phyloP scores from a whole-genome alignment of 192 early-diverging fungal species.

The Allomyces arbusculus region DNA sequence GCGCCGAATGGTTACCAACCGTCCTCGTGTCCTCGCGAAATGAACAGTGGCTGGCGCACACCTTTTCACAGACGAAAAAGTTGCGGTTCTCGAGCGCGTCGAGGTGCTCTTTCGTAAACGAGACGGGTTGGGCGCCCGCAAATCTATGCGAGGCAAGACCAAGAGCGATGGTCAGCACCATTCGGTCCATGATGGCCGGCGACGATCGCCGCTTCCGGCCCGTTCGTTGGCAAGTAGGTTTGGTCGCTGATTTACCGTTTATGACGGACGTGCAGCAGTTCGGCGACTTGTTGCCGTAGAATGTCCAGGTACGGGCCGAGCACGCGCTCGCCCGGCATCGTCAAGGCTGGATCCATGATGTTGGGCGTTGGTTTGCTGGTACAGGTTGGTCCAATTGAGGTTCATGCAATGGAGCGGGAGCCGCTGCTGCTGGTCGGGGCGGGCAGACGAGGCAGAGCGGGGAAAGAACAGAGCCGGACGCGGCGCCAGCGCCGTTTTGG shows the following conservation, averaged over 20 bases:
- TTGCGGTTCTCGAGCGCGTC: constrained; percentile 20
- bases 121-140: constrained; percentile 44
- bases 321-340: not conserved
- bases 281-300: constrained; percentile 11
- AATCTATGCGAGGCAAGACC: constrained; percentile 10
- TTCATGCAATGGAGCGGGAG: too few species aligned
- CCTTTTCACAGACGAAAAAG: constrained; percentile 64
- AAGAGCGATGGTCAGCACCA: too few species aligned
- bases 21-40: too few species aligned
- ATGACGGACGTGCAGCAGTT: constrained; percentile 6
- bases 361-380: too few species aligned
- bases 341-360: too few species aligned
- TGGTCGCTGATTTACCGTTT: constrained; percentile 8
- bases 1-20: too few species aligned
- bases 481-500: too few species aligned
- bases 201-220: not conserved
- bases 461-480: too few species aligned
- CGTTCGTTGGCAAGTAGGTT: not conserved
- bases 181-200: not conserved
- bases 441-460: too few species aligned
- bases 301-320: not conserved
- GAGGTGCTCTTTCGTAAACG: constrained; percentile 27
- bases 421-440: too few species aligned
- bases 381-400: too few species aligned
- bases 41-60: too few species aligned